Percentiles rank a stretch among this genome's conserved stretches.
Conservation (phyloP, 2,329 filamentous ascomycete genomes). For the Nectriaceae sp. region DNA sequence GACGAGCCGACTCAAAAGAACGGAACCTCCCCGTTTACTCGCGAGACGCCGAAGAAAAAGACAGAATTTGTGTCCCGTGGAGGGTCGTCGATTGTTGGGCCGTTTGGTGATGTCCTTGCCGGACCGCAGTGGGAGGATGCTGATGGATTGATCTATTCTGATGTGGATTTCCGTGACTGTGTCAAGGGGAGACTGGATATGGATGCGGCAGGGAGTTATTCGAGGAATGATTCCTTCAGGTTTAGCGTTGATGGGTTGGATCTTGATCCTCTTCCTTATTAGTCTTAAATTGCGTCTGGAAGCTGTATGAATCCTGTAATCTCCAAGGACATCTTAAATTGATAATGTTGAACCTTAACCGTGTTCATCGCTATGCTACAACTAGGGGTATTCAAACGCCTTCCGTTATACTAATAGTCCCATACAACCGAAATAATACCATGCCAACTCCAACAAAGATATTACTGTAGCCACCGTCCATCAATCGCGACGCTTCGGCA, state of each 20-base stretch:
- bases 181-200: conserved; percentile 78
- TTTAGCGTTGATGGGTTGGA: conserved; percentile 61
- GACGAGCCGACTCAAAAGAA: conserved; percentile 11
- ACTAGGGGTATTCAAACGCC: too few species aligned
- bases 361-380: background rate
- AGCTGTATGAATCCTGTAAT: too few species aligned
- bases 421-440: too few species aligned
- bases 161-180: conserved; percentile 88
- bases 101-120: conserved; percentile 75
- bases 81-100: conserved; percentile 80
- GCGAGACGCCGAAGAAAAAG: conserved; percentile 19
- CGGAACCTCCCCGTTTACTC: background rate
- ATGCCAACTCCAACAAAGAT: too few species aligned
- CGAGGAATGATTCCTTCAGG: conserved; percentile 67
- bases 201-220: conserved; percentile 85
- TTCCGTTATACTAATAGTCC: too few species aligned
- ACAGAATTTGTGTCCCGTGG: conserved; percentile 65
- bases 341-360: too few species aligned
- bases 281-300: conserved; percentile 5
- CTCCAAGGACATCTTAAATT: too few species aligned
- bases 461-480: too few species aligned
- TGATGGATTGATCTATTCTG: conserved; percentile 65
- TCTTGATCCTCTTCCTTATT: conserved; percentile 58
- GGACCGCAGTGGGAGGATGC: conserved; percentile 85
- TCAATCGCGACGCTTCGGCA: too few species aligned